A percentile compares a stretch with the other conserved stretches of the same genome.
Conservation (phyloP, 768 basidiomycete species). For the Boletus barrowsii region DNA sequence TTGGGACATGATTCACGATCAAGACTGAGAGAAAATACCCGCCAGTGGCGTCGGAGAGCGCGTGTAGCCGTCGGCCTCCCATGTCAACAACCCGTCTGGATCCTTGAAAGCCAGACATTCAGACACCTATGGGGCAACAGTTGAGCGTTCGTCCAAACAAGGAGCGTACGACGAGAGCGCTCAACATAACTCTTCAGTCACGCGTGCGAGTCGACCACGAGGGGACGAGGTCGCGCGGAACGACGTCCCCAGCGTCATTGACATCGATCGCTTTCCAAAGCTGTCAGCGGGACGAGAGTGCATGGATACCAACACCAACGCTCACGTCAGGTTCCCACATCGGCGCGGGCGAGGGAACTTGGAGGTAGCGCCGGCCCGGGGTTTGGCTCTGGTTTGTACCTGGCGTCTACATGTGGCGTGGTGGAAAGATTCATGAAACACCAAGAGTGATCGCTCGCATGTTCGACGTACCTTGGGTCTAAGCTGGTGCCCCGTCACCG, state of each 20-base stretch:
- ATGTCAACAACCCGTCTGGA: not conserved
- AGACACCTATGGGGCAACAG: slow-evolving; percentile 1
- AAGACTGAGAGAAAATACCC: not conserved
- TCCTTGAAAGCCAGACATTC: not conserved
- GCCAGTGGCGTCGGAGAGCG: not conserved
- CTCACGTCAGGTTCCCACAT: slow-evolving; percentile 14
- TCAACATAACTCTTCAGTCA: slow-evolving; percentile 21
- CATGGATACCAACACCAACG: not conserved
- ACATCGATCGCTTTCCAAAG: not conserved
- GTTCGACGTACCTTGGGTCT: not conserved
- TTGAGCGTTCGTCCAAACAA: slow-evolving; percentile 1
- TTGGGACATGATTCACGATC: not conserved
- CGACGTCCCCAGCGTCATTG: not conserved
- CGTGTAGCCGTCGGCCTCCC: not conserved
- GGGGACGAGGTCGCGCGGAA: slow-evolving; percentile 15
- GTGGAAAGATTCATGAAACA: too few species aligned
- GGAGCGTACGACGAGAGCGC: not conserved
- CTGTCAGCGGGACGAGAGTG: not conserved
- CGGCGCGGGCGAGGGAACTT: slow-evolving; percentile 12
- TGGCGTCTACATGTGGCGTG: not conserved
- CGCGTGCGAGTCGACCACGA: slow-evolving; percentile 9
- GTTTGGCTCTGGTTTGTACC: not conserved
- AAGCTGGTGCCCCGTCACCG: not conserved
- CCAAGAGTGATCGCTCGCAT: too few species aligned
- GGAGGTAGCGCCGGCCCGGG: slow-evolving; percentile 7